These are phyloP conservation scores for Eutrema yunnanense DNA, from an alignment of 345 rosid genomes.

Conservation along the genomic window DNA sequence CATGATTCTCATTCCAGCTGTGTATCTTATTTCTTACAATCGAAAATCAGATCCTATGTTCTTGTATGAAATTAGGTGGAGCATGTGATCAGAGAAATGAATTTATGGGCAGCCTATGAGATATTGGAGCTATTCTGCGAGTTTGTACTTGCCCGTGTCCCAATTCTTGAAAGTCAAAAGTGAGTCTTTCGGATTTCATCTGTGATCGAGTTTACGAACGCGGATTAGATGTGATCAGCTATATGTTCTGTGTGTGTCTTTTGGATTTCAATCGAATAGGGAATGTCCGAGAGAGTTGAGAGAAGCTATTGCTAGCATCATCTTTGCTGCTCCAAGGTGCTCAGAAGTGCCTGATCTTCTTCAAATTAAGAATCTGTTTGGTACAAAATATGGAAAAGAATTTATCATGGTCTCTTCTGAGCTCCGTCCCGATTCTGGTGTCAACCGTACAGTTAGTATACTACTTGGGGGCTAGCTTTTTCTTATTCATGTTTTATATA, in stretches of 20 bases:
- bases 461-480: slow-evolving; percentile 6
- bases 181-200: slow-evolving; percentile 25
- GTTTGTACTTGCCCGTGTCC: slow-evolving; percentile 81
- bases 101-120: slow-evolving; percentile 77
- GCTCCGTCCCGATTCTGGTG: slow-evolving; percentile 90
- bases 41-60: not conserved
- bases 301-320: slow-evolving; percentile 88
- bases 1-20: not conserved
- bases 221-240: not conserved
- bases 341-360: slow-evolving; percentile 88
- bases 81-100: slow-evolving; percentile 87
- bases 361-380: slow-evolving; percentile 70
- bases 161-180: slow-evolving; percentile 80
- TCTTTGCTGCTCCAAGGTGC: slow-evolving; percentile 95
- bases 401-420: slow-evolving; percentile 65
- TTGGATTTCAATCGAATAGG: slow-evolving; percentile 35
- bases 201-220: not conserved
- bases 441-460: slow-evolving; percentile 79
- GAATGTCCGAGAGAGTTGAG: slow-evolving; percentile 85
- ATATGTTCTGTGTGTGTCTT: not conserved
- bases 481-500: slow-evolving; percentile 3
- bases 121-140: slow-evolving; percentile 88
- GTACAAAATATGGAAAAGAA: slow-evolving; percentile 86
- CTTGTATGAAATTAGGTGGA: slow-evolving; percentile 56
- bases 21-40: not conserved